Percentiles rank a stretch among this genome's conserved stretches.
Evolutionary conservation across 2,329 filamentous ascomycete species (phyloP).

Genomic region (Chalara sp.): DNA sequence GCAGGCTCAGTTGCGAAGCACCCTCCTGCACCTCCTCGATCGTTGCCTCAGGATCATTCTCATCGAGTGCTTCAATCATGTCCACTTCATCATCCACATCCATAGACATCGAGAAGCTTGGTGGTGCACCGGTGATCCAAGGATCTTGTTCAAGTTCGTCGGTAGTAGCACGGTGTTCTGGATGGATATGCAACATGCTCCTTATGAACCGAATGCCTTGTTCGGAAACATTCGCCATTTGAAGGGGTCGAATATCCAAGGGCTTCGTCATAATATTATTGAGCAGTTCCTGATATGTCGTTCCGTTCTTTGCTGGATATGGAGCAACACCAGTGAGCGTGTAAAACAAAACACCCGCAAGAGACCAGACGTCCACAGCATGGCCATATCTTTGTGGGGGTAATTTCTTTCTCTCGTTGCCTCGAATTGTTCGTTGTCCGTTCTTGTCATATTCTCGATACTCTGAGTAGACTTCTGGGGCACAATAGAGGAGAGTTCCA

Average conservation of each 20-base stretch:
- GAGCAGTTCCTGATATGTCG: constrained; percentile 72
- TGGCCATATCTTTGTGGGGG: constrained; percentile 68
- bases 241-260: constrained; percentile 60
- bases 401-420: constrained; percentile 17
- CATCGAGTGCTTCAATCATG: constrained; percentile 10
- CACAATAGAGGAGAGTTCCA: constrained; percentile 91
- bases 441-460: constrained; percentile 63
- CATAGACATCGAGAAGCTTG: constrained; percentile 14
- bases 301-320: constrained; percentile 70
- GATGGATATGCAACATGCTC: constrained; percentile 76
- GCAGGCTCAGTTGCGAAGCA: constrained; percentile 25
- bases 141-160: constrained; percentile 60
- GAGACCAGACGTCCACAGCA: constrained; percentile 93
- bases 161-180: constrained; percentile 69
- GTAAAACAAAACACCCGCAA: constrained; percentile 87
- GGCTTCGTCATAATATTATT: constrained; percentile 77
- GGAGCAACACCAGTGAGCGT: constrained; percentile 74
- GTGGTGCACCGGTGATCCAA: constrained; percentile 52
- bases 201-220: constrained; percentile 67
- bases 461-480: constrained; percentile 88
- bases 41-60: constrained; percentile 6
- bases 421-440: constrained; percentile 42
- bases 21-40: constrained; percentile 16
- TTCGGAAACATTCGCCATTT: constrained; percentile 51
- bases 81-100: constrained; percentile 19